Percentiles rank a stretch among this genome's conserved stretches.
phyloP scores from a whole-genome alignment of 352 stramenopile species.

The Globisporangium spiculum region DNA sequence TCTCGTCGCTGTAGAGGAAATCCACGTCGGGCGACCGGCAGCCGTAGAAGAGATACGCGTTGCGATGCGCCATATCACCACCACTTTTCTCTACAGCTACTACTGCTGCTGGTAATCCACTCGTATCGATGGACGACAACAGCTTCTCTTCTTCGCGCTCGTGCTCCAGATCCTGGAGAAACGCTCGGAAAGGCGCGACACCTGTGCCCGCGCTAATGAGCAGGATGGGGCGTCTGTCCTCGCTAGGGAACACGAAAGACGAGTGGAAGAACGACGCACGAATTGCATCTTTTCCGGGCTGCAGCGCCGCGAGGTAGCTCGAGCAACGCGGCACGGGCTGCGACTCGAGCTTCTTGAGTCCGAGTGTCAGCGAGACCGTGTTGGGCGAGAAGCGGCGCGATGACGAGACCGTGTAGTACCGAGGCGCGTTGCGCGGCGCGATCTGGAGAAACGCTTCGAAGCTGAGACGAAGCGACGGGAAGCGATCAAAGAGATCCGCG shows the following conservation, averaged over 20 bases:
- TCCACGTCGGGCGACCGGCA: conserved; percentile 58
- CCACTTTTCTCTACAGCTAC: conserved; percentile 3
- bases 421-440: conserved; percentile 53
- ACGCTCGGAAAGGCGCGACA: conserved; percentile 80
- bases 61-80: conserved; percentile 19
- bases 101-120: conserved; percentile 8
- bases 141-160: conserved; percentile 27
- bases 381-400: conserved; percentile 57
- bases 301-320: conserved; percentile 57
- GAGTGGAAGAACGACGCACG: conserved; percentile 70
- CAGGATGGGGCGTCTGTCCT: conserved; percentile 62
- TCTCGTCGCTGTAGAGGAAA: conserved; percentile 70
- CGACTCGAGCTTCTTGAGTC: conserved; percentile 44
- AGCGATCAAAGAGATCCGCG: conserved; percentile 62
- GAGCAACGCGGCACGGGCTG: conserved; percentile 74
- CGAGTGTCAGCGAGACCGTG: conserved; percentile 69
- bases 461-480: conserved; percentile 59
- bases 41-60: conserved; percentile 77
- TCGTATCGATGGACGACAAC: neutral
- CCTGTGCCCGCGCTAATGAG: conserved; percentile 77
- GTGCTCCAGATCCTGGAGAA: conserved; percentile 72
- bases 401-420: conserved; percentile 85
- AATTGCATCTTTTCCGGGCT: conserved; percentile 38
- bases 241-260: conserved; percentile 69
- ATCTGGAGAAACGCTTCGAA: conserved; percentile 71